Conservation (phyloP, 306 rosid genomes). For the Pterocarpus santalinus region DNA sequence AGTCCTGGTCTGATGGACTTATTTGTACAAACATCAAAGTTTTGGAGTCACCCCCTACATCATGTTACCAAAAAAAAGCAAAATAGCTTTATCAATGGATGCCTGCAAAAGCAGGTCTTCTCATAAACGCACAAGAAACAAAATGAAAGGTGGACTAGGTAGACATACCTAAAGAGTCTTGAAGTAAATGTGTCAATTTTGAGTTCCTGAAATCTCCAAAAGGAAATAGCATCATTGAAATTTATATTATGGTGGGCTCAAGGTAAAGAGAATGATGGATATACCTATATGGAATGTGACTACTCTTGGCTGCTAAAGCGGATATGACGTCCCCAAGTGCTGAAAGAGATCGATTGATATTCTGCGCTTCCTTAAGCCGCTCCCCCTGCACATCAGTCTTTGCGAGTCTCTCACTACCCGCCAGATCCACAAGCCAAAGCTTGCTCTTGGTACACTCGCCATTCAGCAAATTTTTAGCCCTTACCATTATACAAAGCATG, state of each 20-base stretch:
- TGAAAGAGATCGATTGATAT: constrained; percentile 89
- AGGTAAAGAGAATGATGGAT: constrained; percentile 25
- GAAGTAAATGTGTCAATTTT: constrained; percentile 91
- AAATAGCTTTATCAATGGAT: constrained; percentile 18
- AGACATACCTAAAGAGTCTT: constrained; percentile 84
- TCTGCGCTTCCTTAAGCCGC: constrained; percentile 89
- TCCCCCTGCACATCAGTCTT: constrained; percentile 88
- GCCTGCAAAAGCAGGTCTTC: constrained; percentile 30
- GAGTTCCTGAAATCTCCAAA: constrained; percentile 75
- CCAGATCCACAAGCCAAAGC: constrained; percentile 96
- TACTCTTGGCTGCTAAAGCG: constrained; percentile 83
- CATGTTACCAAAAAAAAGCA: constrained; percentile 28
- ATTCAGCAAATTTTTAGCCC: constrained; percentile 76
- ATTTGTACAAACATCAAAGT: constrained; percentile 92
- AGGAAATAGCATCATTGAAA: constrained; percentile 38
- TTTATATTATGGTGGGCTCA: constrained; percentile 17
- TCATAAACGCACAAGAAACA: constrained; percentile 5
- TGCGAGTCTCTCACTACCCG: constrained; percentile 94
- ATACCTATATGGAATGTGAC: constrained; percentile 91
- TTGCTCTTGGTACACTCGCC: constrained; percentile 87
- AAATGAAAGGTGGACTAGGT: constrained; percentile 22
- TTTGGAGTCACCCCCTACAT: constrained; percentile 88
- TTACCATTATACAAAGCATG: constrained; percentile 82
- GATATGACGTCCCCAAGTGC: constrained; percentile 92
- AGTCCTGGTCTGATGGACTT: constrained; percentile 88